Evolutionary conservation across 495 filamentous ascomycete genomes (phyloP), one percentile per base, ranked within the genome.

Genomic region (Penicillium ochrochloron): DNA sequence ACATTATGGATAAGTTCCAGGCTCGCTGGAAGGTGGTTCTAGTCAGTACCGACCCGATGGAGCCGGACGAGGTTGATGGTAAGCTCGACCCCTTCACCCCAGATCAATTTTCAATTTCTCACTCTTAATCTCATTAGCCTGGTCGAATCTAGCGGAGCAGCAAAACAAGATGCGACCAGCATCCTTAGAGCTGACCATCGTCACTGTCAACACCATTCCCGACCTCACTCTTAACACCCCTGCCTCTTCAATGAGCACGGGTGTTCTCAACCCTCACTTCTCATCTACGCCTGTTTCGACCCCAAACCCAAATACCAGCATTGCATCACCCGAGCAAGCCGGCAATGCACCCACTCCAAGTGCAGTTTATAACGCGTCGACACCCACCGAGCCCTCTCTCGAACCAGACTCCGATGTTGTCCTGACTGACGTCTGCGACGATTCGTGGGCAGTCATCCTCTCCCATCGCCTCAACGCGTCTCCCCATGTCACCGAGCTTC

Each of bases 21-120:
- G 87, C 92, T 10, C 85, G 88, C 15, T 97, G 94, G 94, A 88
- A 90, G 39, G 73, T 98, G 11, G 85, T 92, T 57, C 77, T 99
- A 58, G 88, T 89, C 14, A 91, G 89, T 73, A 88, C 87, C 27
- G 89, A 89, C 8, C 80, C 84, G 12, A 89, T 96, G 79, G 86
- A 90, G 33, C 78, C 83, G 41, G 86, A 90, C n/a, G 94, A 97
- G 73, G 74, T 89, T 39, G 89, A 93, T 23, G 71, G 83, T 83
- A 74, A 66, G 69, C 33, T 42, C 59, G 12, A 48, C 0, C 31
- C 29, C 2, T 31, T 29, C 21, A 14, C 31, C 12, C 2, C 14
- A 9, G 3, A 1, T 10, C 12, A 17, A 59, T n/a, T 12, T 31
- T 41, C 29, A 11, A n/a, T 60, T 14, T 34, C 29, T 34, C n/a